Conservation (phyloP, 2,329 filamentous ascomycete genomes). For the Xylariaceae sp. region DNA sequence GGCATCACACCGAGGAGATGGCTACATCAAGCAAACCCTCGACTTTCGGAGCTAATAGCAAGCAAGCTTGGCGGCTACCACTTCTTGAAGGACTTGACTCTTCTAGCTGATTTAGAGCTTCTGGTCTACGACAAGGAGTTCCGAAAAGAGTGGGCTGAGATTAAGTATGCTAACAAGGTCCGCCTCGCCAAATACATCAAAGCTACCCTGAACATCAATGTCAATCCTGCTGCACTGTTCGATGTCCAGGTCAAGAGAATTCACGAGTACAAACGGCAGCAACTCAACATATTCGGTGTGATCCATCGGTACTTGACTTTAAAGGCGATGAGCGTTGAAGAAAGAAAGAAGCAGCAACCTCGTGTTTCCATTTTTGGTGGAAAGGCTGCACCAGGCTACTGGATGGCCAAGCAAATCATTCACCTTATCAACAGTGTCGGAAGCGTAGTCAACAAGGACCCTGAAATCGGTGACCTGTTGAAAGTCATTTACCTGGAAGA, state of each 20-base stretch:
- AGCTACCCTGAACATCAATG: constrained; percentile 68
- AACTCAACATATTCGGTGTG: constrained; percentile 97
- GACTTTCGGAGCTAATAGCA: constrained; percentile 85
- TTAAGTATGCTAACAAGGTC: constrained; percentile 95
- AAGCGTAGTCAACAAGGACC: constrained; percentile 83
- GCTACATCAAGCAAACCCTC: constrained; percentile 95
- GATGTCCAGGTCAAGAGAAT: constrained; percentile 99
- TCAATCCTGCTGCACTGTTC: constrained; percentile 85
- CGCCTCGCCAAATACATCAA: constrained; percentile 90
- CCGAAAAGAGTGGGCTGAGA: constrained; percentile 90
- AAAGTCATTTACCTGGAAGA: constrained; percentile 98
- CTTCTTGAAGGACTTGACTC: constrained; percentile 86
- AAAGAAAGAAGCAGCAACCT: constrained; percentile 80
- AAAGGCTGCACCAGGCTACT: constrained; percentile 96
- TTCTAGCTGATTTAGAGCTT: constrained; percentile 80
- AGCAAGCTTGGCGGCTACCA: constrained; percentile 78
- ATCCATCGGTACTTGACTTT: constrained; percentile 90
- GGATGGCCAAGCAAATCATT: constrained; percentile 99
- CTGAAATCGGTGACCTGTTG: constrained; percentile 85
- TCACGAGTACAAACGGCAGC: constrained; percentile 98
- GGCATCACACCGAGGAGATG: constrained; percentile 94
- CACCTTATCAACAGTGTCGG: constrained; percentile 93
- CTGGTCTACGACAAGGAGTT: constrained; percentile 82
- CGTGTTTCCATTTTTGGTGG: constrained; percentile 96
- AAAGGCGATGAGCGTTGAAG: constrained; percentile 77